Evolutionary conservation across 2,329 filamentous ascomycete species (phyloP).

Genomic region (Colletotrichum musicola): DNA sequence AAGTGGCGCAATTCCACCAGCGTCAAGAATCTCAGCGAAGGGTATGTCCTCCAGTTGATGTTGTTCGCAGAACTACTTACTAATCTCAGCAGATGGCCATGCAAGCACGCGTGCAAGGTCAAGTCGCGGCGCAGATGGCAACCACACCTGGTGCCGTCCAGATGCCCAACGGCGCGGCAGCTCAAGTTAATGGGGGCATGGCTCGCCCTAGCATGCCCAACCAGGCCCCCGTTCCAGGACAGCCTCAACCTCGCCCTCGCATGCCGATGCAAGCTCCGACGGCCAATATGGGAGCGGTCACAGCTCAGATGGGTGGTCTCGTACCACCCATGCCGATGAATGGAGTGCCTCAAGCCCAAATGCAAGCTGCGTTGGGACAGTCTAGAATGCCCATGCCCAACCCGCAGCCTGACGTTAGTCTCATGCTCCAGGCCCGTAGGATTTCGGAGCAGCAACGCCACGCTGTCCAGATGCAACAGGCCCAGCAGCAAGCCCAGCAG

Average conservation of each 20-base stretch:
- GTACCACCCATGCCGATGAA: slow-evolving; percentile 71
- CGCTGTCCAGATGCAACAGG: slow-evolving; percentile 59
- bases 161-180: slow-evolving; percentile 43
- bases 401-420: slow-evolving; percentile 62
- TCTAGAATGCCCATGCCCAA: slow-evolving; percentile 70
- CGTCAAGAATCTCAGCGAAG: slow-evolving; percentile 72
- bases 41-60: slow-evolving; percentile 55
- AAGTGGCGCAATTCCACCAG: slow-evolving; percentile 66
- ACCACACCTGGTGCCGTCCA: slow-evolving; percentile 50
- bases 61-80: slow-evolving; percentile 12
- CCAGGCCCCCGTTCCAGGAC: slow-evolving; percentile 60
- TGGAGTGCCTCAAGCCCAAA: slow-evolving; percentile 76
- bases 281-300: slow-evolving; percentile 62
- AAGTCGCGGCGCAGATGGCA: slow-evolving; percentile 58
- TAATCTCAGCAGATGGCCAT: slow-evolving; percentile 48
- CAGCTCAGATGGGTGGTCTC: slow-evolving; percentile 64
- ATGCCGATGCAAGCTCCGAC: slow-evolving; percentile 67
- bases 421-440: slow-evolving; percentile 74
- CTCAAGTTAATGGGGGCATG: slow-evolving; percentile 44
- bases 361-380: slow-evolving; percentile 71
- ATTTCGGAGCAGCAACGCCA: slow-evolving; percentile 75
- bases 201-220: slow-evolving; percentile 58
- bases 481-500: slow-evolving; percentile 51
- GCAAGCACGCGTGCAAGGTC: slow-evolving; percentile 61
- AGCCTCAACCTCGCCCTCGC: slow-evolving; percentile 62